phyloP scores from a whole-genome alignment of 2,329 filamentous ascomycete genomes.

The Exophiala aquamarina region DNA sequence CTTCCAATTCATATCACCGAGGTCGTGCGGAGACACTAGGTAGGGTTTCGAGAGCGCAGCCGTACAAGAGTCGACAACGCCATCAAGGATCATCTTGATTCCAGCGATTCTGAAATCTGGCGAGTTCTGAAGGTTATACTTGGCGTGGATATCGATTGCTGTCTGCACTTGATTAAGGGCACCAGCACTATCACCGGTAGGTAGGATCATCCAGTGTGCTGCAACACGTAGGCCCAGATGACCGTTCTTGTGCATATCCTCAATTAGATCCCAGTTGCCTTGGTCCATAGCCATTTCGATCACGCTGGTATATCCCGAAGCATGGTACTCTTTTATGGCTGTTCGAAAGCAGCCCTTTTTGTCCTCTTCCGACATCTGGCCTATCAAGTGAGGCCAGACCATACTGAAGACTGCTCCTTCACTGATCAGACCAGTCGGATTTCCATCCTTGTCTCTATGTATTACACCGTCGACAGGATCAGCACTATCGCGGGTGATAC shows the following conservation, averaged over 20 bases:
- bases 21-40: constrained; percentile 36
- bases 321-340: constrained; percentile 42
- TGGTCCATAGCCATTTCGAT: constrained; percentile 57
- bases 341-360: constrained; percentile 37
- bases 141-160: constrained; percentile 42
- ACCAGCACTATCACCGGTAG: constrained; percentile 35
- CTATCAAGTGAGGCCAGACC: constrained; percentile 46
- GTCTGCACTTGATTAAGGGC: constrained; percentile 44
- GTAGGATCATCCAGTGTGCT: constrained; percentile 50
- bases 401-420: constrained; percentile 45
- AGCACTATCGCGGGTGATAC: constrained; percentile 35
- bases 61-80: constrained; percentile 51
- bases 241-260: constrained; percentile 35
- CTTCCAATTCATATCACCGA: constrained; percentile 48
- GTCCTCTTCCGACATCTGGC: constrained; percentile 42
- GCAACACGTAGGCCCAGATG: constrained; percentile 44
- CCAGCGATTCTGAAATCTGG: constrained; percentile 46
- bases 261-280: constrained; percentile 44
- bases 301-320: constrained; percentile 47
- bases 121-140: constrained; percentile 39
- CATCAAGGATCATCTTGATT: constrained; percentile 51
- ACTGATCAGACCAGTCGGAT: constrained; percentile 45
- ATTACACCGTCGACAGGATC: constrained; percentile 48
- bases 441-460: constrained; percentile 44
- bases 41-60: constrained; percentile 49